Base-by-base conservation (phyloP, 1,139 yeast genomes). In the Meyerozyma smithsonii region DNA sequence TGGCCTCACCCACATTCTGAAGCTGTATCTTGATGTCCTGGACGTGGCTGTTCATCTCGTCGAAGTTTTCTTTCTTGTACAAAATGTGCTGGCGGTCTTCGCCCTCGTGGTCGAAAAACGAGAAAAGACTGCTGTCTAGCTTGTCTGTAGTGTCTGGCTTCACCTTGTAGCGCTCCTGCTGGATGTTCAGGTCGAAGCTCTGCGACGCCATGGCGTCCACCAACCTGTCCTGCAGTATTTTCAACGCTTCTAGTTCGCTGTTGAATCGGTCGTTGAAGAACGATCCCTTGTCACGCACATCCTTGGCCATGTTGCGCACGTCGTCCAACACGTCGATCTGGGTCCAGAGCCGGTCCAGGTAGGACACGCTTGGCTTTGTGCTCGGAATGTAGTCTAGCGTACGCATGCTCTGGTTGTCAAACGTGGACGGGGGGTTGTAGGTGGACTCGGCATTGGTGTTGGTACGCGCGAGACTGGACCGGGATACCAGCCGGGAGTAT, bases 321-420 rank as follows among this genome's bases (percentile, higher is more conserved):
- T 87, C 96, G 49, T 87, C 92, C 45, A 90, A 67, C 1, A 86
- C 86, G 53, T 86, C 96, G 36, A 89, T 82, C 52, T 88, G 95
- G 3, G 94, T 82, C 95, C 96, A 89, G 38, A 87, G 64, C 51
- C 77, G 73, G 58, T 87, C 95, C 64, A 81, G 88, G 45, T 74
- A 67, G 34, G 81, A 74, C 11, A 74, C 76, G 41, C 67, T 65
- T 5, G 84, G 81, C 35, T 66, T 61, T 1, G 76, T 68, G 7
- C 74, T 63, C 16, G 77, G 74, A 8, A 75, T 56, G 39, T 62
- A 62, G 50, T 77, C 83, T 19, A 62, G 54, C 2, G 73, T 61
- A 10, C 62, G 53, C 11, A 65, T 39, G 49, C 72, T 67, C 24
- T 59, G 62, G 15, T 51, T 48, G 36, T 62, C 66, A 24, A 39